These are phyloP conservation scores for Beta macrorhiza DNA, from an alignment of 179 eudicot species.

Conservation along the genomic window DNA sequence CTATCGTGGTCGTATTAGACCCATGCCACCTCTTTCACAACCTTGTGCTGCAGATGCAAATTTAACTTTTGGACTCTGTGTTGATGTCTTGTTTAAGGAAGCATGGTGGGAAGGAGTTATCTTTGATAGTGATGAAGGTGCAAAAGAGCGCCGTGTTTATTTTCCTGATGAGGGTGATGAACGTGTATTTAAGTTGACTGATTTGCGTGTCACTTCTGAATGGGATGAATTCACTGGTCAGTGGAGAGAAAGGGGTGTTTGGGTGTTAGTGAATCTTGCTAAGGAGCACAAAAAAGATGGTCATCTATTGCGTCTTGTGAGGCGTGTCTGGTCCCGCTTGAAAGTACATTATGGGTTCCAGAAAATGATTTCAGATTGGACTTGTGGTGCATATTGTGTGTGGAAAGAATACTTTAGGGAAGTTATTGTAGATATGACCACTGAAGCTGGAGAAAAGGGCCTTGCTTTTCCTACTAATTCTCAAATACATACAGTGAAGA, in stretches of 20 bases:
- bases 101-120: constrained; percentile 69
- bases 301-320: constrained; percentile 28
- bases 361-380: constrained; percentile 54
- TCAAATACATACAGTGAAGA: constrained; percentile 12
- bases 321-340: constrained; percentile 42
- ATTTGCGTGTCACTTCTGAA: constrained; percentile 43
- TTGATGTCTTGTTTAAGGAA: constrained; percentile 43
- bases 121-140: constrained; percentile 40
- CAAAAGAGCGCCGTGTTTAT: constrained; percentile 38
- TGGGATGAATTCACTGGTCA: constrained; percentile 52
- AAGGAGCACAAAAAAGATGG: constrained; percentile 30
- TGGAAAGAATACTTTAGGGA: constrained; percentile 50
- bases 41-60: constrained; percentile 10
- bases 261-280: constrained; percentile 44
- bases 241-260: constrained; percentile 51
- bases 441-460: constrained; percentile 22
- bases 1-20: constrained; percentile 46
- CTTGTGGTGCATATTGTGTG: constrained; percentile 44
- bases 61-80: constrained; percentile 43
- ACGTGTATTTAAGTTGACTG: constrained; percentile 27
- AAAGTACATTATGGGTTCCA: constrained; percentile 44
- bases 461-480: constrained; percentile 18
- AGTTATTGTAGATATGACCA: constrained; percentile 29
- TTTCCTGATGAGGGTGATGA: constrained; percentile 59
- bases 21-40: constrained; percentile 34